Evolutionary conservation across 179 eudicot species (phyloP), one percentile per base, ranked within the genome.

Genomic region (Camellia oleifera): DNA sequence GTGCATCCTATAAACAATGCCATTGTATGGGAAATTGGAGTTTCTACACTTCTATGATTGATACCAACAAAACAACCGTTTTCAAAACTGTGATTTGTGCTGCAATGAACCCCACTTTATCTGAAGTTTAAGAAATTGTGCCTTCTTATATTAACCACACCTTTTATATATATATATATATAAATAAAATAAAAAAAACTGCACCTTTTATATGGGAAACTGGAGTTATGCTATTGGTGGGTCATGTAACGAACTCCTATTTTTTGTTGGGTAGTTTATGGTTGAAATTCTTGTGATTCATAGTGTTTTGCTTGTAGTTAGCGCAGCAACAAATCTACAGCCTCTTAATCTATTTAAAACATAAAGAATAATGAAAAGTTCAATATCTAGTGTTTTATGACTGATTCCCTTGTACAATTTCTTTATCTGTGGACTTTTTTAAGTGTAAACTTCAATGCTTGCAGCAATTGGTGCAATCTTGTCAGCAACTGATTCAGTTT

Each of bases 401-500:
- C 46, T 10, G 13, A 17, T 76, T 62, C 14, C 79, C n/a, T 23
- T 62, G 18, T 76, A 12, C 54, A 7, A 76, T 62, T 76, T 0
- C 57, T 63, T 63, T 18, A 6, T 64, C 10, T 46, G 0, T 53
- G 50, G 26, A 50, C 50, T 56, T 48, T 46, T 74, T 9, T 20
- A 46, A 65, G 61, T 26, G 6, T 4, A 23, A 60, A 15, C 46
- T 79, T 61, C 64, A 61, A 72, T 45, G 2, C 60, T 82, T 84
- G 84, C 86, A 91, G 97, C 93, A 45, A 87, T 92, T 81, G 97
- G 97, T 76, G 94, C 93, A 69, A 91, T 92, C 61, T 87, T 92
- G 77, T 89, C 97, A 73, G 94, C 97, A 64, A 89, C 94, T 42
- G 97, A 92, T 83, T 91, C 97, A 46, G 94, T 92, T 78, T 88